Evolutionary conservation across 306 rosid species (phyloP).

Genomic region (Fagus sylvatica): DNA sequence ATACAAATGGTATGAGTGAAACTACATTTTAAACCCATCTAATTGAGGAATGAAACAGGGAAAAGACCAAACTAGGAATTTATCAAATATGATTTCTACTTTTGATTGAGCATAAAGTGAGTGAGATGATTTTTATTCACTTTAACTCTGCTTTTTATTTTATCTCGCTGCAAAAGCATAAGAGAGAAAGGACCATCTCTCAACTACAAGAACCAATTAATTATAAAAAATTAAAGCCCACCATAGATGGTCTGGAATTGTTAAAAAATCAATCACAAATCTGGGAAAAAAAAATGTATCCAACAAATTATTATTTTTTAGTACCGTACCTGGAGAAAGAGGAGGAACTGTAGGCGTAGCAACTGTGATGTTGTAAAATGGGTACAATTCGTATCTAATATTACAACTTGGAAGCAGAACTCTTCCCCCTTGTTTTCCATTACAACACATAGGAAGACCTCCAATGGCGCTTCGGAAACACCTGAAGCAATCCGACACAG

Average conservation of each 20-base stretch:
- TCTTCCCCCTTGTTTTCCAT: conserved; percentile 15
- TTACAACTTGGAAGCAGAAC: conserved; percentile 28
- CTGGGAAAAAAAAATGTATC: too few species aligned
- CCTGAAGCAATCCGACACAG: conserved; percentile 3
- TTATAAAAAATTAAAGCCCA: too few species aligned
- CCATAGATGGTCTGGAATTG: too few species aligned
- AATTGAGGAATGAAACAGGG: too few species aligned
- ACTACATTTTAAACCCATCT: too few species aligned
- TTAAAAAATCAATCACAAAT: too few species aligned
- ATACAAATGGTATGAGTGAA: too few species aligned
- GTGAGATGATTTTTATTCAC: too few species aligned
- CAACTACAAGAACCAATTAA: neutral
- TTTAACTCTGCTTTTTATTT: too few species aligned
- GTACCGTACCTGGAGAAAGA: neutral
- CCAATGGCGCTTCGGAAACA: conserved; percentile 25
- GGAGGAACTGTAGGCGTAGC: neutral
- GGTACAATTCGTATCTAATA: conserved; percentile 30
- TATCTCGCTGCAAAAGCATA: neutral
- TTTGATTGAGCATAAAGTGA: too few species aligned
- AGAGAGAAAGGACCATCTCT: neutral
- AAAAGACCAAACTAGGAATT: too few species aligned
- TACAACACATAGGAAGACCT: conserved; percentile 18
- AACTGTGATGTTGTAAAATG: conserved; percentile 12
- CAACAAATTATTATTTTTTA: too few species aligned
- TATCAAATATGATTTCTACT: neutral